Conservation (phyloP, 495 filamentous ascomycete genomes). For the Aspergillus coremiiformis region DNA sequence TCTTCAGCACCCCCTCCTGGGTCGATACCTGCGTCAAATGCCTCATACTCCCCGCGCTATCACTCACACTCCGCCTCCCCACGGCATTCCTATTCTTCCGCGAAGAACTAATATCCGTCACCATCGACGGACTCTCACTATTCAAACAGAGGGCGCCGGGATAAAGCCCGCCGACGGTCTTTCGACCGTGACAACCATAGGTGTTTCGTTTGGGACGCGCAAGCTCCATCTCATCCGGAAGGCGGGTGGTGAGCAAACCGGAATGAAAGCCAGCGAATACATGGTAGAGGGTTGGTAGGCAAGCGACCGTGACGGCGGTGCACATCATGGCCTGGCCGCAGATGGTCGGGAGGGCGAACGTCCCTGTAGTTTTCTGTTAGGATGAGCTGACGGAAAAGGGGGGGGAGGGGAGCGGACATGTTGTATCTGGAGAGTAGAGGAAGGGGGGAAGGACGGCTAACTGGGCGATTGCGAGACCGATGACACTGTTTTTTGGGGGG, state of each 20-base stretch:
- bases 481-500: slow-evolving; percentile 5
- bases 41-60: slow-evolving; percentile 11
- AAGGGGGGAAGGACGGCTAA: slow-evolving; percentile 17
- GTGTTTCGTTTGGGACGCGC: slow-evolving; percentile 8
- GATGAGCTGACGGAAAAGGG: background rate
- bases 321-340: slow-evolving; percentile 23
- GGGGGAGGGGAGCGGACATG: slow-evolving; percentile 13
- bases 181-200: slow-evolving; percentile 7
- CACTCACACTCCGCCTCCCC: slow-evolving; percentile 7
- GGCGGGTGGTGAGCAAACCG: slow-evolving; percentile 25
- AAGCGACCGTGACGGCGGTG: slow-evolving; percentile 23
- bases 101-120: slow-evolving; percentile 6
- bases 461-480: slow-evolving; percentile 17
- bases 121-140: background rate
- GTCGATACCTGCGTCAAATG: slow-evolving; percentile 11
- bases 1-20: slow-evolving; percentile 11
- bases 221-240: slow-evolving; percentile 18
- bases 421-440: slow-evolving; percentile 14
- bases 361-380: slow-evolving; percentile 12
- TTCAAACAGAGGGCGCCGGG: background rate
- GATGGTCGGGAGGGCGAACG: slow-evolving; percentile 7
- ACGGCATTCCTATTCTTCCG: background rate
- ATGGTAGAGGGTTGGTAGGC: slow-evolving; percentile 31
- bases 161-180: background rate
- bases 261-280: slow-evolving; percentile 32